Evolutionary conservation across 371 early-diverging fungal species (phyloP).

Genomic region (Conidiobolus coronatus): DNA sequence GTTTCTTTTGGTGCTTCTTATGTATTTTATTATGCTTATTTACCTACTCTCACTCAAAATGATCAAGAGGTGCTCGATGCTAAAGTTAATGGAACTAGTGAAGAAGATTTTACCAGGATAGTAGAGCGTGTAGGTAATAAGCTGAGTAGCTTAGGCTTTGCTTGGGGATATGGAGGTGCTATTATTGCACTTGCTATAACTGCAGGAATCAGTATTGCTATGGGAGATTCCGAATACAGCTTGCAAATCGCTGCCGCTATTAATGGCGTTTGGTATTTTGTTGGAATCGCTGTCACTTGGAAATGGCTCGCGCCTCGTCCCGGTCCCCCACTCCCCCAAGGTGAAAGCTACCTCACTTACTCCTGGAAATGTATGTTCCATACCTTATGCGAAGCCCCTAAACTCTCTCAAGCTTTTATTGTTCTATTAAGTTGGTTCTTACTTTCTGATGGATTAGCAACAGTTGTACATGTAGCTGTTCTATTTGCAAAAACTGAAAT

Average conservation of each 20-base stretch:
- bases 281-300: constrained; percentile 12
- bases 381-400: constrained; percentile 8
- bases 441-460: constrained; percentile 16
- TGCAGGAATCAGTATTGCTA: constrained; percentile 14
- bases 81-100: background rate
- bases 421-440: constrained; percentile 19
- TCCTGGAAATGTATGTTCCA: constrained; percentile 15
- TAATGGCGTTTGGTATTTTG: constrained; percentile 23
- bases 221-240: constrained; percentile 6
- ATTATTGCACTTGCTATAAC: constrained; percentile 16
- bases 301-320: constrained; percentile 21
- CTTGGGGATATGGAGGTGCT: constrained; percentile 18
- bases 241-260: constrained; percentile 21
- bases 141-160: constrained; percentile 19
- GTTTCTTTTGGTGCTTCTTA: constrained; percentile 21
- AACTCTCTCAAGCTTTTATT: constrained; percentile 15
- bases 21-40: constrained; percentile 29
- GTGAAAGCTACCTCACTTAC: constrained; percentile 16
- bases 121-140: constrained; percentile 16
- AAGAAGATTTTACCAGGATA: constrained; percentile 7
- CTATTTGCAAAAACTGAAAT: constrained; percentile 7
- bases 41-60: constrained; percentile 23
- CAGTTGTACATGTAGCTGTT: constrained; percentile 15
- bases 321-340: constrained; percentile 24
- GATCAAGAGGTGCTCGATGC: constrained; percentile 15